phyloP scores from a whole-genome alignment of 495 filamentous ascomycete species.

The Extremus antarcticus region DNA sequence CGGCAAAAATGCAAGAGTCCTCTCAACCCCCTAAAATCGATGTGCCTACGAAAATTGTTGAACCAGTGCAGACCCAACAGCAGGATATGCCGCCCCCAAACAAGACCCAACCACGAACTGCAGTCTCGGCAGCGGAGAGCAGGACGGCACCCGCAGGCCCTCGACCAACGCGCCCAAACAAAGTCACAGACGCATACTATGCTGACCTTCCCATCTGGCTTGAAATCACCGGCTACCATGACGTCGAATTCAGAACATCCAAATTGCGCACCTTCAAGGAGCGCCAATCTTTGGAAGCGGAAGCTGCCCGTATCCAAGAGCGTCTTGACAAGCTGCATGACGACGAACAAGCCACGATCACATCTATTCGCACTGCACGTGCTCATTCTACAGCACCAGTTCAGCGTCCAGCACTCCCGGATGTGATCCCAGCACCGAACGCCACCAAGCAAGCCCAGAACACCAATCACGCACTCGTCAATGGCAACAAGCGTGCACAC shows the following conservation, averaged over 20 bases:
- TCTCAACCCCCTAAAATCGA: neutral
- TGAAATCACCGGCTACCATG: constrained; percentile 47
- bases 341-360: constrained; percentile 15
- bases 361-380: constrained; percentile 7
- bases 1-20: neutral
- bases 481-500: constrained; percentile 9
- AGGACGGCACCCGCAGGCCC: neutral
- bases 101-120: neutral
- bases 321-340: constrained; percentile 17
- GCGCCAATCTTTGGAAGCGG: constrained; percentile 35
- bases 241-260: constrained; percentile 39
- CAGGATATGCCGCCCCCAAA: neutral
- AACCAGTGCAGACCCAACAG: neutral
- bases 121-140: neutral
- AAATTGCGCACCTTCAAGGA: constrained; percentile 33
- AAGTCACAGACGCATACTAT: constrained; percentile 18
- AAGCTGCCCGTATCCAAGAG: constrained; percentile 21
- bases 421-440: neutral
- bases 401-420: constrained; percentile 4
- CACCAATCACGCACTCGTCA: neutral
- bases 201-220: constrained; percentile 50
- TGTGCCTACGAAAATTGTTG: neutral
- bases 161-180: neutral
- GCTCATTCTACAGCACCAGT: neutral
- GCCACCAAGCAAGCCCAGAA: neutral